phyloP scores from a whole-genome alignment of 2,329 filamentous ascomycete genomes.

The Pyricularia pennisetigena region DNA sequence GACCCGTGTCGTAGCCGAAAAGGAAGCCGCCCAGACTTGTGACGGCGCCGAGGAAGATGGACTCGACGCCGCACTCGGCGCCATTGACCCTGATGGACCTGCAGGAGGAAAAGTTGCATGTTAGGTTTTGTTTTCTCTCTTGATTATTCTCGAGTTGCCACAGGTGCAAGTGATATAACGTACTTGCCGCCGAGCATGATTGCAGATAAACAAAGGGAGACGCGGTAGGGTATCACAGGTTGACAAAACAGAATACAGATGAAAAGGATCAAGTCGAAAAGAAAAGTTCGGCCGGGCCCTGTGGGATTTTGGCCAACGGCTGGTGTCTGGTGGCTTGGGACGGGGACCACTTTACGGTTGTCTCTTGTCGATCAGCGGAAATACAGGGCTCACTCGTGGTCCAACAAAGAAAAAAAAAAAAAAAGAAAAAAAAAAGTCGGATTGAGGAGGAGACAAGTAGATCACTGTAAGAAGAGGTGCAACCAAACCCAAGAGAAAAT shows the following conservation, averaged over 20 bases:
- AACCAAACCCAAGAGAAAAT: neutral
- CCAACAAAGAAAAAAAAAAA: neutral
- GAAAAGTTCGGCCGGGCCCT: neutral
- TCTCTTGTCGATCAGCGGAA: neutral
- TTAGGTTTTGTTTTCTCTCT: too few species aligned
- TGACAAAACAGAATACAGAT: neutral
- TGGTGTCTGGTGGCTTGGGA: neutral
- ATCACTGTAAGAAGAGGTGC: neutral
- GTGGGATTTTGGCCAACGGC: neutral
- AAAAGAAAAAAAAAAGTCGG: neutral
- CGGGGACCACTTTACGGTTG: neutral
- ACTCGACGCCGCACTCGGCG: slow-evolving; percentile 6
- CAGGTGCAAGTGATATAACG: neutral
- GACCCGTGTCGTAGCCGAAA: slow-evolving; percentile 49
- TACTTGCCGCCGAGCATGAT: neutral
- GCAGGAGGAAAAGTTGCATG: neutral
- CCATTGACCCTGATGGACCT: slow-evolving; percentile 5
- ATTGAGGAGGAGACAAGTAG: neutral
- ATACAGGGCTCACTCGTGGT: neutral
- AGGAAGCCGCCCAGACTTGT: slow-evolving; percentile 8
- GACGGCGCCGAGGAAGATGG: slow-evolving; percentile 3
- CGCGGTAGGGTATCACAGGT: neutral
- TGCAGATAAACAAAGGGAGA: neutral
- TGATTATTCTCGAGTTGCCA: neutral
- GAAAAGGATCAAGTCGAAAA: neutral